Percentiles rank a stretch among this genome's conserved stretches.
Evolutionary conservation across 2,329 filamentous ascomycete genomes (phyloP).

Genomic region (Aspergillus pseudoviridinutans): DNA sequence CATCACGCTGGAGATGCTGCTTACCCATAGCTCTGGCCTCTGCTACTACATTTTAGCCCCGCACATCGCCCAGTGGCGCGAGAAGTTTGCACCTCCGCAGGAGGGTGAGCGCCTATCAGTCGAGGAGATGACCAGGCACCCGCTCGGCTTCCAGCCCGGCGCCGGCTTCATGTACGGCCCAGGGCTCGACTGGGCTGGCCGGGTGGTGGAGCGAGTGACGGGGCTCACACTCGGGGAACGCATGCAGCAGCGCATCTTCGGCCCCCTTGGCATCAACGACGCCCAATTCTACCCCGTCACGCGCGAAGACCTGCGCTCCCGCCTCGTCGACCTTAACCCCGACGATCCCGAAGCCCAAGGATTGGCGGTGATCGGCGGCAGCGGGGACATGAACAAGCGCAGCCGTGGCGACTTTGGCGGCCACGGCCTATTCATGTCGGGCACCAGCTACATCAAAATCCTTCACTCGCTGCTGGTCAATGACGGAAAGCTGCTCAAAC

Average conservation of each 20-base stretch:
- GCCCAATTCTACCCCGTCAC: conserved; percentile 40
- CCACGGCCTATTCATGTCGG: conserved; percentile 39
- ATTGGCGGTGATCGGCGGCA: conserved; percentile 32
- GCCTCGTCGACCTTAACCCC: conserved; percentile 38
- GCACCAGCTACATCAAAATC: conserved; percentile 27
- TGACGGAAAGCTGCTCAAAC: conserved; percentile 27
- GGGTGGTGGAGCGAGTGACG: conserved; percentile 48
- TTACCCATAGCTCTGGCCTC: conserved; percentile 51
- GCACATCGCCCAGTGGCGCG: conserved; percentile 32
- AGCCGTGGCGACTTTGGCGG: conserved; percentile 40
- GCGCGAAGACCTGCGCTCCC: conserved; percentile 31
- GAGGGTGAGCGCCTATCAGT: conserved; percentile 30
- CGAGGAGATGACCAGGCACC: conserved; percentile 41
- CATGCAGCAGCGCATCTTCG: conserved; percentile 45
- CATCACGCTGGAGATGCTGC: conserved; percentile 51
- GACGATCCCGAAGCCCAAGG: conserved; percentile 36
- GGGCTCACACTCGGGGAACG: conserved; percentile 41
- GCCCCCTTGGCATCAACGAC: conserved; percentile 41
- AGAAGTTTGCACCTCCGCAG: conserved; percentile 22
- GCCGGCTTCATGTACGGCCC: conserved; percentile 49
- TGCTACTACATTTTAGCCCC: conserved; percentile 45
- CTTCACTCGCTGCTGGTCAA: conserved; percentile 27
- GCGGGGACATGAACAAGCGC: conserved; percentile 29
- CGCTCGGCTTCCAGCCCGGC: conserved; percentile 51
- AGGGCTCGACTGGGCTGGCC: conserved; percentile 52